Conservation (phyloP, 2,329 filamentous ascomycete genomes). For the Hymenoscyphus repandus region DNA sequence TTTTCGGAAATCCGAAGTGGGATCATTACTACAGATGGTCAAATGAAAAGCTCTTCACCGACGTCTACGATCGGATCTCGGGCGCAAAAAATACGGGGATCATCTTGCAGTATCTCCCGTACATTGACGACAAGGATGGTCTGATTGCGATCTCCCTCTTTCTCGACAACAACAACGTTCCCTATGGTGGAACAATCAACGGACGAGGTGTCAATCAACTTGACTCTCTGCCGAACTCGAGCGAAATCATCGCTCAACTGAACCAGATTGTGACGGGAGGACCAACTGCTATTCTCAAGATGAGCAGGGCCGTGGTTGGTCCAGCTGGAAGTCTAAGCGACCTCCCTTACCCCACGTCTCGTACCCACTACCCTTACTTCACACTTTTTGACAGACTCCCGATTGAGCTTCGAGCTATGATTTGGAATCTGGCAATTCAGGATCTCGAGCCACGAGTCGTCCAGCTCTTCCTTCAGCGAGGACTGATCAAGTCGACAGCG, state of each 20-base stretch:
- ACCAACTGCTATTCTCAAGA: no score
- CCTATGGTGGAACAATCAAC: background rate
- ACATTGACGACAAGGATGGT: background rate
- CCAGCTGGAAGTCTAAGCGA: no score
- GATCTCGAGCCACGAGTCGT: background rate
- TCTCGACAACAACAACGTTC: background rate
- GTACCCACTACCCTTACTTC: no score
- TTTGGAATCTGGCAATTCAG: background rate
- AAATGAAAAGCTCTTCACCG: background rate
- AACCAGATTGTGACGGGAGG: no score
- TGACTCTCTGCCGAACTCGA: background rate
- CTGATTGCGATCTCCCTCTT: background rate
- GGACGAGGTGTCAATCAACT: background rate
- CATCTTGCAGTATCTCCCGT: background rate
- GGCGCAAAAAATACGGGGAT: background rate
- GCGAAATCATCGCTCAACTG: background rate
- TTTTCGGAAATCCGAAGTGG: no score
- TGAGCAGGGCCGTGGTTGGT: no score
- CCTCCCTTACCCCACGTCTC: no score
- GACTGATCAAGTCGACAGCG: background rate
- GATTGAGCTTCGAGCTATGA: background rate
- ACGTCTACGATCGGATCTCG: background rate
- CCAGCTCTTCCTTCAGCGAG: background rate
- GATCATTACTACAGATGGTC: background rate
- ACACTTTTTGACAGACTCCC: background rate